Percentiles rank a stretch among this genome's conserved stretches.
phyloP scores from a whole-genome alignment of 1,139 yeast genomes.

The Hanseniaspora sp. region DNA sequence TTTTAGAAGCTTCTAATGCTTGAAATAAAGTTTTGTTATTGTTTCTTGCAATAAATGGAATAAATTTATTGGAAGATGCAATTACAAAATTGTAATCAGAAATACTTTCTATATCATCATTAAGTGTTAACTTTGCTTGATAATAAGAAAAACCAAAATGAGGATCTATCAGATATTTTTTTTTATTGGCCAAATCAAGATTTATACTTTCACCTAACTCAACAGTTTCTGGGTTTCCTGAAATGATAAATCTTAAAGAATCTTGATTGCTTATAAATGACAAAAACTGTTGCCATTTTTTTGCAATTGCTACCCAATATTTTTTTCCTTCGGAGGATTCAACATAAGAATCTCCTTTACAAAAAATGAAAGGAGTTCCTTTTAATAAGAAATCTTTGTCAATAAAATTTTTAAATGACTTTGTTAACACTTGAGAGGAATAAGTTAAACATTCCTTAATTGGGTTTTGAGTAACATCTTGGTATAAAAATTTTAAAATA shows the following conservation, averaged over 20 bases:
- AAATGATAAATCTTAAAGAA: slow-evolving; percentile 30
- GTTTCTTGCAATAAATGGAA: slow-evolving; percentile 27
- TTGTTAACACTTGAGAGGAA: slow-evolving; percentile 33
- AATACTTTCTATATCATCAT: too few species aligned
- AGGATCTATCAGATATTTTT: slow-evolving; percentile 23
- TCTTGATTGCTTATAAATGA: slow-evolving; percentile 23
- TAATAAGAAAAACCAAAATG: slow-evolving; percentile 33
- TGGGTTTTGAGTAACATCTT: slow-evolving; percentile 30
- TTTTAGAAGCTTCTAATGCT: slow-evolving; percentile 21
- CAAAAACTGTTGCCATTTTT: slow-evolving; percentile 30
- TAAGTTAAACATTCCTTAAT: slow-evolving; percentile 38
- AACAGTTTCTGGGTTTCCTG: slow-evolving; percentile 25
- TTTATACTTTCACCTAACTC: slow-evolving; percentile 5
- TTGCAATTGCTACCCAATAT: slow-evolving; percentile 36
- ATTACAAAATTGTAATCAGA: slow-evolving; percentile 2
- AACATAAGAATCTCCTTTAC: slow-evolving; percentile 23
- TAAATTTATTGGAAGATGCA: slow-evolving; percentile 28
- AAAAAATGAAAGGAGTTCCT: slow-evolving; percentile 32
- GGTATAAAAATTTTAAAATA: slow-evolving; percentile 36
- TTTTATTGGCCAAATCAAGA: not conserved
- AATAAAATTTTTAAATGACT: slow-evolving; percentile 25
- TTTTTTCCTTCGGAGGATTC: slow-evolving; percentile 27
- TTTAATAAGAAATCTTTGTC: slow-evolving; percentile 34
- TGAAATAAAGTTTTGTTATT: slow-evolving; percentile 23
- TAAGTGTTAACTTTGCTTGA: slow-evolving; percentile 18